A percentile compares a stretch with the other conserved stretches of the same genome.
Evolutionary conservation across 2,329 filamentous ascomycete genomes (phyloP).

Genomic region (Waltergamsia citrina): DNA sequence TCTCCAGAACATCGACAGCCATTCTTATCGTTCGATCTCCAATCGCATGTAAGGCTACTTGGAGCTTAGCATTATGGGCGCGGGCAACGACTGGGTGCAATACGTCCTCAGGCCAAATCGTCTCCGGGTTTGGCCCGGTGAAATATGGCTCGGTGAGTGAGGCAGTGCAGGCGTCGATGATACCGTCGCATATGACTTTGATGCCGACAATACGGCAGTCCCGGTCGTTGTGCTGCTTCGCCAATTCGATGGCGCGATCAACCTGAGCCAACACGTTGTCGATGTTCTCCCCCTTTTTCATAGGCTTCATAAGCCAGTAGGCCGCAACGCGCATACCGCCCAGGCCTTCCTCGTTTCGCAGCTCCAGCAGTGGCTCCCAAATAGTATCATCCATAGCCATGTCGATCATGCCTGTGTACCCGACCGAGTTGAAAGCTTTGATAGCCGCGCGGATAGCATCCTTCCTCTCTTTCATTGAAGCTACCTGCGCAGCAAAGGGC

Average conservation of each 20-base stretch:
- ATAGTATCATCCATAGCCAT: slow-evolving; percentile 53
- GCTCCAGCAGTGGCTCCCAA: slow-evolving; percentile 39
- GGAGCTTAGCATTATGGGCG: slow-evolving; percentile 44
- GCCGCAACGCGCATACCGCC: slow-evolving; percentile 36
- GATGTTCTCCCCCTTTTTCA: slow-evolving; percentile 32
- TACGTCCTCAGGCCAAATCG: slow-evolving; percentile 44
- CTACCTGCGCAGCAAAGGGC: slow-evolving; percentile 40
- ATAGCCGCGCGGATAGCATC: slow-evolving; percentile 38
- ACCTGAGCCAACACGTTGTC: slow-evolving; percentile 35
- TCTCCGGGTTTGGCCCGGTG: slow-evolving; percentile 32
- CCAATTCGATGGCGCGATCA: slow-evolving; percentile 36
- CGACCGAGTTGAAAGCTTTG: slow-evolving; percentile 36
- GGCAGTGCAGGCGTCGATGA: slow-evolving; percentile 57
- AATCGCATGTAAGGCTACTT: slow-evolving; percentile 57
- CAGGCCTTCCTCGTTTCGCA: slow-evolving; percentile 24
- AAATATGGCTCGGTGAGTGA: slow-evolving; percentile 49
- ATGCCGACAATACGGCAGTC: slow-evolving; percentile 46
- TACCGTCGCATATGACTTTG: slow-evolving; percentile 57
- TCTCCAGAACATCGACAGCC: slow-evolving; percentile 45
- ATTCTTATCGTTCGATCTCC: slow-evolving; percentile 49
- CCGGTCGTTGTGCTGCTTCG: slow-evolving; percentile 19
- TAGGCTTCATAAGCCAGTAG: slow-evolving; percentile 48
- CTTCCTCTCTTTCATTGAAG: slow-evolving; percentile 36
- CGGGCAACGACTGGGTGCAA: slow-evolving; percentile 42
- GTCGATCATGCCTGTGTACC: slow-evolving; percentile 46